Conservation (phyloP, 768 basidiomycete species). For the Asterophora lycoperdoides region DNA sequence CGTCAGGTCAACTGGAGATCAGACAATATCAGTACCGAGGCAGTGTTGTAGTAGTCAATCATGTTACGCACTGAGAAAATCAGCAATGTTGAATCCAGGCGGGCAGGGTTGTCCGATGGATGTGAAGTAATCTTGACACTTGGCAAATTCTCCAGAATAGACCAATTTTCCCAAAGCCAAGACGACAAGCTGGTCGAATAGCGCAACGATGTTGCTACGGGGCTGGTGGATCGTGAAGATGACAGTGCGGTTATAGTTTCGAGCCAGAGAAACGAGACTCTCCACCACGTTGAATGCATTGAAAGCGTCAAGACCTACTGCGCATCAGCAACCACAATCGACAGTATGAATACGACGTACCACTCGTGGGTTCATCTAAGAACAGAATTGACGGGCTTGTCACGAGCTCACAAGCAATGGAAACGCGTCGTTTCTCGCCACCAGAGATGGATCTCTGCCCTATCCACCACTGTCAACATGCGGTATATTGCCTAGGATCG, state of each 20-base stretch:
- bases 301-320: slow-evolving; percentile 82
- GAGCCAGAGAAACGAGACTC: slow-evolving; percentile 77
- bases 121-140: slow-evolving; percentile 79
- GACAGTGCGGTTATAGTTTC: slow-evolving; percentile 89
- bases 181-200: slow-evolving; percentile 90
- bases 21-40: background rate
- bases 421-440: slow-evolving; percentile 95
- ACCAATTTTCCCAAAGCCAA: slow-evolving; percentile 81
- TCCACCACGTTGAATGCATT: slow-evolving; percentile 96
- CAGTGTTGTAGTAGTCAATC: slow-evolving; percentile 3
- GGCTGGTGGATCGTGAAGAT: slow-evolving; percentile 99
- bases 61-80: slow-evolving; percentile 76
- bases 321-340: background rate
- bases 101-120: slow-evolving; percentile 82
- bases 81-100: slow-evolving; percentile 93
- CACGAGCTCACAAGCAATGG: slow-evolving; percentile 96
- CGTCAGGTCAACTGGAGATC: slow-evolving; percentile 60
- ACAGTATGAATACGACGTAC: slow-evolving; percentile 35
- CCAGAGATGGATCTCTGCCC: slow-evolving; percentile 91
- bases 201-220: slow-evolving; percentile 91
- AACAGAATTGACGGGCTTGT: slow-evolving; percentile 95
- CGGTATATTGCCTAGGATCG: background rate
- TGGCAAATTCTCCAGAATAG: slow-evolving; percentile 74
- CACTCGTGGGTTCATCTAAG: slow-evolving; percentile 96
- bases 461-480: slow-evolving; percentile 21